Evolutionary conservation across 2,329 filamentous ascomycete species (phyloP), one percentile per base, ranked within the genome.

Genomic region (Aspergillus thermomutatus): DNA sequence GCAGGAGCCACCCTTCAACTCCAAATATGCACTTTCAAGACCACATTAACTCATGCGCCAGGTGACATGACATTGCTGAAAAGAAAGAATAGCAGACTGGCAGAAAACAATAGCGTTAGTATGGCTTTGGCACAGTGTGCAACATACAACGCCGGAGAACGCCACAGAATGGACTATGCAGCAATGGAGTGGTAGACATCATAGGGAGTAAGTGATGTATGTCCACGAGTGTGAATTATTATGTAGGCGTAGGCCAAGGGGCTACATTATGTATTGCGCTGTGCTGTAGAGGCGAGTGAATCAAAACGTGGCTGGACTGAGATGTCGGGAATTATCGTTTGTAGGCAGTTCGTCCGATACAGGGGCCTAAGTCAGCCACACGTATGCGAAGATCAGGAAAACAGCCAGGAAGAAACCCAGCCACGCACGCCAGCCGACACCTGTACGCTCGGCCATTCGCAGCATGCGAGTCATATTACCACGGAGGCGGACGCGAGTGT

Each of bases 391-490:
- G 64, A 97, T 74, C 54, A 93, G 71, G 60, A 88, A 84, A 19
- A 97, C 90, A 37, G 87, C 89, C 5, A 86, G 82, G 72, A 99
- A 96, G 77, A 99, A 99, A 46, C 80, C 82, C 52, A 97, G 74
- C 94, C 94, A 99, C 56, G 92, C 89, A 76, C 85, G 93, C 94
- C 94, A 99, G 68, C 92, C 88, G 9, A 99, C 88, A n/a, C 94
- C 94, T 2, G 92, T 96, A 67, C 87, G 83, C 78, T 97, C 85
- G 4, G 94, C 94, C 94, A 99, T 99, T 53, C 93, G 72, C 63
- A 97, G 77, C 94, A 99, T 99, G 57, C 92, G 83, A 72, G 91
- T 96, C 94, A 99, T 97, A 19, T 95, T 97, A 53, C 93, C 92
- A 47, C 87, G 84, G 60, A 99, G 79, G 61, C 90, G 85, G 52